These are phyloP conservation scores for Auricularia sp. DNA, from an alignment of 768 basidiomycete genomes.

Conservation along the genomic window DNA sequence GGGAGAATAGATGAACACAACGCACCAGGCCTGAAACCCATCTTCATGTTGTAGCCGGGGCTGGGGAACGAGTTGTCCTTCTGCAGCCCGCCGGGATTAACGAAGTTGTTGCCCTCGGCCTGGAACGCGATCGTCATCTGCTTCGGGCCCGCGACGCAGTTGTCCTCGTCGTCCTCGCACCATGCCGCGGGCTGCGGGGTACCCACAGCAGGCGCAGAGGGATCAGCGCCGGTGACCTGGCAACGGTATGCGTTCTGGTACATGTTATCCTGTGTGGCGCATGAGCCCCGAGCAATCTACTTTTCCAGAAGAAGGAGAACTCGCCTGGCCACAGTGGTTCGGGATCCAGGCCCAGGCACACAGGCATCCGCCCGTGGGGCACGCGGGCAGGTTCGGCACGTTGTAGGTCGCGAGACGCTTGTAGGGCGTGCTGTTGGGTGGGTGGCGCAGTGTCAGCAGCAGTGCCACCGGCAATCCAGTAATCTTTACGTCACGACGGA, in stretches of 20 bases:
- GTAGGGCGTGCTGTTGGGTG: conserved; percentile 6
- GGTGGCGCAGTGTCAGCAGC: neutral
- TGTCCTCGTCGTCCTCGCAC: conserved; percentile 4
- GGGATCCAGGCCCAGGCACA: conserved; percentile 6
- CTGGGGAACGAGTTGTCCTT: conserved; percentile 3
- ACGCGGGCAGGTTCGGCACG: conserved; percentile 4
- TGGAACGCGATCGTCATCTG: conserved; percentile 8
- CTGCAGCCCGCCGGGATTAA: neutral
- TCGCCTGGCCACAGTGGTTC: neutral
- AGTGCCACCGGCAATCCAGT: neutral
- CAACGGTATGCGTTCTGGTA: conserved; percentile 8
- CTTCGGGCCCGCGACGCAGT: conserved; percentile 7
- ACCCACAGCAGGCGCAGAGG: neutral
- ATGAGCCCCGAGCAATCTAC: too few relatives aligned
- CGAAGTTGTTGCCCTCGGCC: conserved; percentile 7
- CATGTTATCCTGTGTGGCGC: conserved; percentile 7
- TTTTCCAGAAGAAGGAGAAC: too few relatives aligned
- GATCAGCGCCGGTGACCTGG: conserved; percentile 2
- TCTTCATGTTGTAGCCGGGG: conserved; percentile 1
- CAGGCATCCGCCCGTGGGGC: conserved; percentile 7
- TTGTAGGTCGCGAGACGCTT: conserved; percentile 8
- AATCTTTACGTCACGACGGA: neutral
- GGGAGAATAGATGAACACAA: neutral
- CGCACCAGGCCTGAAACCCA: neutral
- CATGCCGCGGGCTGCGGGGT: conserved; percentile 5